phyloP scores from a whole-genome alignment of 2,329 filamentous ascomycete genomes.

The Myrmaecium sp. region DNA sequence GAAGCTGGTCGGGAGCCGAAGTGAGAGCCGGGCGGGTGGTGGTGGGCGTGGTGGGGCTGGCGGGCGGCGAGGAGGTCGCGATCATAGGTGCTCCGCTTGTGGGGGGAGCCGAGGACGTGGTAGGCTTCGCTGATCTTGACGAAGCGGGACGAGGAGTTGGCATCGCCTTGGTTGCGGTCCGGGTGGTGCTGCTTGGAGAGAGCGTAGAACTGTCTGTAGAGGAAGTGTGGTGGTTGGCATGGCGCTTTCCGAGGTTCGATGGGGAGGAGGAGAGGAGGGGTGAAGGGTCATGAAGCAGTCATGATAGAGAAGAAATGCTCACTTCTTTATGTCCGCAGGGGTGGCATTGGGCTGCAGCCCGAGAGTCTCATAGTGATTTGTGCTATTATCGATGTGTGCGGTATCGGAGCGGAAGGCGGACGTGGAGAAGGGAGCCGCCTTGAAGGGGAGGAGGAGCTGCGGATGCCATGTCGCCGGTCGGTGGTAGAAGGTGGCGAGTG shows the following conservation, averaged over 20 bases:
- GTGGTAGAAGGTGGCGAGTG: no score
- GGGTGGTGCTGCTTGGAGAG: slow-evolving; percentile 89
- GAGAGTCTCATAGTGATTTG: slow-evolving; percentile 70
- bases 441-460: no score
- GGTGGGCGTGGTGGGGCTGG: slow-evolving; percentile 11
- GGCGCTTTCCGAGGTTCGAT: slow-evolving; percentile 2
- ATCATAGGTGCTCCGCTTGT: slow-evolving; percentile 70
- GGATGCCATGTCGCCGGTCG: no score
- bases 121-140: slow-evolving; percentile 75
- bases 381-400: no score
- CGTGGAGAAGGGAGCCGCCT: no score
- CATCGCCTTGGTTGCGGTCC: slow-evolving; percentile 69
- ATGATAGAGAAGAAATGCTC: slow-evolving; percentile 3
- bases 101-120: slow-evolving; percentile 51
- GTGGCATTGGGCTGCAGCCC: slow-evolving; percentile 54
- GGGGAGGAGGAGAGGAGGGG: slow-evolving; percentile 1
- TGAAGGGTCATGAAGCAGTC: neutral
- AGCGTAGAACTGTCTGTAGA: slow-evolving; percentile 53
- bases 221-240: slow-evolving; percentile 1
- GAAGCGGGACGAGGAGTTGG: slow-evolving; percentile 57
- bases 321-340: slow-evolving; percentile 72
- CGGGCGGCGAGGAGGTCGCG: slow-evolving; percentile 39
- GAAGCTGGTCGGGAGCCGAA: slow-evolving; percentile 57
- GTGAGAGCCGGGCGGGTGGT: slow-evolving; percentile 30
- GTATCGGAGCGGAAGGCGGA: no score